phyloP scores from a whole-genome alignment of 352 stramenopile species.

The Globisporangium solare region DNA sequence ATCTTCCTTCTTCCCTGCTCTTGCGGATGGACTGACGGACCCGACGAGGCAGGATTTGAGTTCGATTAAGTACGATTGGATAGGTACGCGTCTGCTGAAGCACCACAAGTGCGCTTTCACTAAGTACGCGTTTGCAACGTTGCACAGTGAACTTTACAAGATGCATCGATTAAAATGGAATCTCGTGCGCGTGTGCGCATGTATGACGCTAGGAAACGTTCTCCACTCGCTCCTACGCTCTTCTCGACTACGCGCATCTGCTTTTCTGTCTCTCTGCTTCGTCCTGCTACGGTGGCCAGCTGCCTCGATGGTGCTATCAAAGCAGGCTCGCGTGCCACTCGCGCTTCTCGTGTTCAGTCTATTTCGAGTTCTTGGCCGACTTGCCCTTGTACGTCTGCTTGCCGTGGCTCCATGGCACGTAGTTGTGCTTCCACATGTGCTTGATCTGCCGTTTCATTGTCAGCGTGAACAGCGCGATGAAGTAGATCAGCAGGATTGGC shows the following conservation, averaged over 20 bases:
- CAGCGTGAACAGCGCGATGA: slow-evolving; percentile 97
- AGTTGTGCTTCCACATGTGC: slow-evolving; percentile 99
- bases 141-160: too few species aligned
- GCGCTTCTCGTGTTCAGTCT: slow-evolving; percentile 21
- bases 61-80: too few species aligned
- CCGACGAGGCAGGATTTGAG: too few species aligned
- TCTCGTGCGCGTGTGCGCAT: too few species aligned
- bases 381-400: slow-evolving; percentile 95
- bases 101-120: too few species aligned
- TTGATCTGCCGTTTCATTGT: slow-evolving; percentile 99
- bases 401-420: slow-evolving; percentile 95
- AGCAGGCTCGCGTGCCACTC: not conserved
- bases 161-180: too few species aligned
- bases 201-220: too few species aligned
- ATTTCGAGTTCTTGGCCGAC: slow-evolving; percentile 67
- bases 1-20: not conserved
- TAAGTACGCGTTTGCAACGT: too few species aligned
- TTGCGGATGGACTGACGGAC: not conserved
- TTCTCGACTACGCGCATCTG: not conserved
- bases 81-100: too few species aligned
- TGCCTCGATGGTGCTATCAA: not conserved
- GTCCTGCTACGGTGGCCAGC: not conserved
- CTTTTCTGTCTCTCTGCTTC: not conserved
- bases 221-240: not conserved
- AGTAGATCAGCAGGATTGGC: slow-evolving; percentile 99